phyloP scores from a whole-genome alignment of 2,329 filamentous ascomycete genomes.

The Thielaviopsis cerberus region DNA sequence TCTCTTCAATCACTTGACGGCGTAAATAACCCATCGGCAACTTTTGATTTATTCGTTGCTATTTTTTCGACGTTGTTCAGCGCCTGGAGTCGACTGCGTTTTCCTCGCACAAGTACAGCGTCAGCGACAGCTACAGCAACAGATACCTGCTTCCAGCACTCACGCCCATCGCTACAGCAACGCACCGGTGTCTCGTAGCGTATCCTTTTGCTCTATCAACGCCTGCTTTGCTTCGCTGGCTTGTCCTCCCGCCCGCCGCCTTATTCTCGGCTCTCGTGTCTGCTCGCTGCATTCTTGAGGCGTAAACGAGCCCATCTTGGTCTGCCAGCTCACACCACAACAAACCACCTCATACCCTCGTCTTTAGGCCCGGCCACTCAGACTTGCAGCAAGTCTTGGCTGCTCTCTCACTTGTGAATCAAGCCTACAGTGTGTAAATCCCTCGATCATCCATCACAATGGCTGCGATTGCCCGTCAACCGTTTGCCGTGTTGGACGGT shows the following conservation, averaged over 20 bases:
- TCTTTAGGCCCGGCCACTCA: slow-evolving; percentile 1
- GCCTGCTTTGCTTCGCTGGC: slow-evolving; percentile 6
- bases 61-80: neutral
- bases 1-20: neutral
- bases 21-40: neutral
- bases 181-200: neutral
- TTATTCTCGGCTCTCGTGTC: neutral
- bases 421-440: neutral
- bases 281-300: slow-evolving; percentile 2
- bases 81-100: neutral
- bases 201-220: neutral
- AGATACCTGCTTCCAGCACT: neutral
- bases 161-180: neutral
- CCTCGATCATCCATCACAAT: slow-evolving; percentile 20
- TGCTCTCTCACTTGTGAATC: neutral
- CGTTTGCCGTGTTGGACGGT: slow-evolving; percentile 54
- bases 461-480: slow-evolving; percentile 45
- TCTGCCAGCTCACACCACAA: slow-evolving; percentile 6
- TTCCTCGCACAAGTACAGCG: neutral
- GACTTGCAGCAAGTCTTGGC: neutral
- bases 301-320: slow-evolving; percentile 2
- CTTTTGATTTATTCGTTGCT: neutral
- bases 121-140: neutral
- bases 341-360: slow-evolving; percentile 1
- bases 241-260: neutral